These are phyloP conservation scores for Podaxis rugospora DNA, from an alignment of 768 basidiomycete genomes.

Conservation along the genomic window DNA sequence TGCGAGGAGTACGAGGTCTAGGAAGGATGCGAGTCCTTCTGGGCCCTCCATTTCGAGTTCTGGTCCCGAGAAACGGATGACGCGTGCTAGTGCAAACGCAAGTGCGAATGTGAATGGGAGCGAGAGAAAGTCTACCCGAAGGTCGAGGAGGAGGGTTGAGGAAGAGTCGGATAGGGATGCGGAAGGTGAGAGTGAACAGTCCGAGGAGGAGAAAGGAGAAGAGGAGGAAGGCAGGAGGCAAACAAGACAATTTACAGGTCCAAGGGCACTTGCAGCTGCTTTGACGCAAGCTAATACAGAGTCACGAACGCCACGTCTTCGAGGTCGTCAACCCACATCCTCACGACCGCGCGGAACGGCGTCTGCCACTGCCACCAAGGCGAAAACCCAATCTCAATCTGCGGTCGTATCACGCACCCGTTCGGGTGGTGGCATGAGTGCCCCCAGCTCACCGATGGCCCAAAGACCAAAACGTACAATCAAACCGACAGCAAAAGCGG, in stretches of 20 bases:
- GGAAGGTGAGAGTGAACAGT: neutral
- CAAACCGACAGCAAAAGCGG: conserved; percentile 1
- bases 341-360: neutral
- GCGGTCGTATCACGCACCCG: neutral
- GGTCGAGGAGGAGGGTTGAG: neutral
- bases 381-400: neutral
- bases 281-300: conserved; percentile 3
- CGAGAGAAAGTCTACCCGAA: neutral
- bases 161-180: neutral
- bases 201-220: neutral
- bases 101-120: neutral
- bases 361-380: neutral
- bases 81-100: neutral
- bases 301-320: neutral
- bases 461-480: neutral
- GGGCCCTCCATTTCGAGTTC: neutral
- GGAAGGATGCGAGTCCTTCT: neutral
- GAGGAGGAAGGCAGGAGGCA: neutral
- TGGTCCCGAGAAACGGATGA: neutral
- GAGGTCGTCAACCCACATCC: neutral
- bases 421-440: neutral
- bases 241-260: neutral
- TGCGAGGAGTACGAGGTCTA: neutral
- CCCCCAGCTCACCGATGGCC: neutral
- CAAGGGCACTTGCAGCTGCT: conserved; percentile 2